phyloP scores from a whole-genome alignment of 2,329 filamentous ascomycete species.

The Hymenoscyphus infarciens region DNA sequence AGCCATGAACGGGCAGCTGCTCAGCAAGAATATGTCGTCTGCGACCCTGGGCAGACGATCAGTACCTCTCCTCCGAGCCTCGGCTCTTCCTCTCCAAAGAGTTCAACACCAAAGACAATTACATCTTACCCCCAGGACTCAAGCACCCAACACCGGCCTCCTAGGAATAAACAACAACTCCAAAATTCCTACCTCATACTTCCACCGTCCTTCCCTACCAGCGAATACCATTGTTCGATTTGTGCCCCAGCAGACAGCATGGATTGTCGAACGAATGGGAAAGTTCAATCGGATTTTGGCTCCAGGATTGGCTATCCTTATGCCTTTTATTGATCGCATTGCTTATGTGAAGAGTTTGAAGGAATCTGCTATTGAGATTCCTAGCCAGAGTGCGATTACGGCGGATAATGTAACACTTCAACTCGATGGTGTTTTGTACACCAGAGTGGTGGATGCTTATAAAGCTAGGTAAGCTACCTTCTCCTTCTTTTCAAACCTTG shows the following conservation, averaged over 20 bases:
- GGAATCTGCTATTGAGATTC: conserved; percentile 94
- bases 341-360: conserved; percentile 98
- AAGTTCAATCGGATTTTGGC: conserved; percentile 92
- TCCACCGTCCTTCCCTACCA: conserved; percentile 70
- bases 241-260: conserved; percentile 98
- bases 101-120: conserved; percentile 28
- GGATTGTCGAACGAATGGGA: conserved; percentile 99
- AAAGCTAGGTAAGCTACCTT: conserved; percentile 74
- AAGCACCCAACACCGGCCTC: conserved; percentile 30
- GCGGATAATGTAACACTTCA: conserved; percentile 98
- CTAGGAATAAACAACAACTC: conserved; percentile 35
- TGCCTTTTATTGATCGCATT: conserved; percentile 91
- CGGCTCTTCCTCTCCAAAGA: conserved; percentile 21
- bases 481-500: background rate
- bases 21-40: conserved; percentile 22
- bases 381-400: conserved; percentile 95
- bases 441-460: conserved; percentile 94
- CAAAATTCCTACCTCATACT: conserved; percentile 67
- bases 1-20: conserved; percentile 22
- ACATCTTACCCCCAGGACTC: conserved; percentile 24
- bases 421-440: conserved; percentile 93
- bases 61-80: conserved; percentile 23
- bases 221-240: conserved; percentile 95
- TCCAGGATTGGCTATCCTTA: conserved; percentile 82
- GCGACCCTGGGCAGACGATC: conserved; percentile 19